A percentile compares a stretch with the other conserved stretches of the same genome.
phyloP scores from a whole-genome alignment of 768 basidiomycete genomes.

The Boletus pseudo-olivaceus region DNA sequence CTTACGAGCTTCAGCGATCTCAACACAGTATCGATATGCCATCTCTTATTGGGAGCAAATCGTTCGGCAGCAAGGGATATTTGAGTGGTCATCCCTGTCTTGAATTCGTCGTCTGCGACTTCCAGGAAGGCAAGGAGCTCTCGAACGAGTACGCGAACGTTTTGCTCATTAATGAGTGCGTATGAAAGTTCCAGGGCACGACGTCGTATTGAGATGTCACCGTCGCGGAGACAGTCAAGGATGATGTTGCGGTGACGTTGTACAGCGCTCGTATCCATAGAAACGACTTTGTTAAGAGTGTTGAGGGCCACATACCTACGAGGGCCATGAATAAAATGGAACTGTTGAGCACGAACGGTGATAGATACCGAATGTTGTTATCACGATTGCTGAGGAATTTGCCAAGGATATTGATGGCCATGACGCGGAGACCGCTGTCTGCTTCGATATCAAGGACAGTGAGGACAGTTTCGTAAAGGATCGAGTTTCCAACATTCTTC shows the following conservation, averaged over 20 bases:
- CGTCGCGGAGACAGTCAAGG: constrained; percentile 98
- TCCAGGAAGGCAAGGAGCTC: constrained; percentile 96
- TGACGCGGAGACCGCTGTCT: constrained; percentile 90
- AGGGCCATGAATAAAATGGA: background rate
- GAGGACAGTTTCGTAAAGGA: constrained; percentile 95
- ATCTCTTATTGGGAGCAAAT: constrained; percentile 95
- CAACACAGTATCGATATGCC: constrained; percentile 98
- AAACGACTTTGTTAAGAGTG: constrained; percentile 96
- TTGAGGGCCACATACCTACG: constrained; percentile 93
- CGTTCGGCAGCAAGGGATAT: constrained; percentile 94
- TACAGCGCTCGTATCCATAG: constrained; percentile 97
- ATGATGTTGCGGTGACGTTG: constrained; percentile 98
- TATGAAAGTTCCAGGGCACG: constrained; percentile 96
- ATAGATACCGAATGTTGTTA: constrained; percentile 90
- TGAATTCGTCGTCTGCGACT: constrained; percentile 98
- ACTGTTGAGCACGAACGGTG: background rate
- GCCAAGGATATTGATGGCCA: constrained; percentile 99
- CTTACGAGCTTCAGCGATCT: constrained; percentile 86
- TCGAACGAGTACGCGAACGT: constrained; percentile 86
- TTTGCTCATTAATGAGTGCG: constrained; percentile 92
- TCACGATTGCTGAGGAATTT: constrained; percentile 97
- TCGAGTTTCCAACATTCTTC: constrained; percentile 98
- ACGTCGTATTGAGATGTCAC: constrained; percentile 96
- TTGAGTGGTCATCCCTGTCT: constrained; percentile 96
- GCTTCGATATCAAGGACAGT: constrained; percentile 97